A percentile compares a stretch with the other conserved stretches of the same genome.
phyloP scores from a whole-genome alignment of 352 stramenopile species.

The Globisporangium nagaii region DNA sequence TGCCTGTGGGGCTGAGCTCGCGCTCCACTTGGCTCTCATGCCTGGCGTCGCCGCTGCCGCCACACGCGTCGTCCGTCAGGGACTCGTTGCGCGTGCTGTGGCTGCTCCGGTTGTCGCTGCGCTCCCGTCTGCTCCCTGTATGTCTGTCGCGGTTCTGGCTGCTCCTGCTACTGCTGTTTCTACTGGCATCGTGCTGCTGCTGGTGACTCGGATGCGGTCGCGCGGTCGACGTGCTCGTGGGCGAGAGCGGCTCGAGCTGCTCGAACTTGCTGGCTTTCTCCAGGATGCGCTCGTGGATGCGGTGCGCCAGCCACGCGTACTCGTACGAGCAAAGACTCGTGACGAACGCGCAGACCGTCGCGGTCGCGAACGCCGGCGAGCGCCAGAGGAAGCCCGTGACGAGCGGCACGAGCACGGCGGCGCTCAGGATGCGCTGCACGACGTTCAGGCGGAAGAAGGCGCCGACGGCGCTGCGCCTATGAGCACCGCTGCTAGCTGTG shows the following conservation, averaged over 20 bases:
- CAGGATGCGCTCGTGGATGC: constrained; percentile 51
- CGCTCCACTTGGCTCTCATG: background rate
- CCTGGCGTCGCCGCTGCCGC: background rate
- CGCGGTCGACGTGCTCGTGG: background rate
- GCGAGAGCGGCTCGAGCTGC: constrained; percentile 8
- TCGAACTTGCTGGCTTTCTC: constrained; percentile 5
- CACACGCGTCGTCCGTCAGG: constrained; percentile 10
- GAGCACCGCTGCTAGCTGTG: background rate
- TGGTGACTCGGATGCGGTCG: background rate
- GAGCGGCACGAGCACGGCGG: constrained; percentile 46
- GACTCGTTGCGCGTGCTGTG: constrained; percentile 30
- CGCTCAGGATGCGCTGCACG: constrained; percentile 57
- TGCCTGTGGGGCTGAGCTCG: constrained; percentile 21
- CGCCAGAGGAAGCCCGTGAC: constrained; percentile 66
- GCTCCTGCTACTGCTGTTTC: background rate
- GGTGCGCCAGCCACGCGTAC: constrained; percentile 63
- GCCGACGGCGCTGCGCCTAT: background rate
- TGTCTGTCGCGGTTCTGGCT: background rate
- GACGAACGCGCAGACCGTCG: constrained; percentile 60
- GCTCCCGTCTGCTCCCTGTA: background rate
- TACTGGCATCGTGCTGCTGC: background rate
- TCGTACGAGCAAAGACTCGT: constrained; percentile 64
- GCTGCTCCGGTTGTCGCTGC: constrained; percentile 3
- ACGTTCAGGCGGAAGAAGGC: constrained; percentile 33
- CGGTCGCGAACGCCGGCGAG: constrained; percentile 55